A percentile compares a stretch with the other conserved stretches of the same genome.
phyloP scores from a whole-genome alignment of 441 rosid species.

The Eruca vesicaria region DNA sequence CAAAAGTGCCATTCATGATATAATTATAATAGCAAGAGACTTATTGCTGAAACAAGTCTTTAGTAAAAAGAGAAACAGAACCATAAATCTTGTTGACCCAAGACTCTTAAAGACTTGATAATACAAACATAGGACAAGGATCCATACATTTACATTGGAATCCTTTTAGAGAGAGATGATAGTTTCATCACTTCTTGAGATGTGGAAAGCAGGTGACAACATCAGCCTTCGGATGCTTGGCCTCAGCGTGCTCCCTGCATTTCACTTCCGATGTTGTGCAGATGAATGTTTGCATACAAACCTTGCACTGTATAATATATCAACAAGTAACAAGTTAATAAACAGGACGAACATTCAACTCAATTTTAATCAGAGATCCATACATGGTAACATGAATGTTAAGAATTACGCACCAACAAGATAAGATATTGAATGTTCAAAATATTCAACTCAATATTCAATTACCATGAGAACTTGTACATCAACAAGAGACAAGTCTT shows the following conservation, averaged over 20 bases:
- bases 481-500: background rate
- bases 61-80: slow-evolving; percentile 17
- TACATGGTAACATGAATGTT: background rate
- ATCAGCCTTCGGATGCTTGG: slow-evolving; percentile 53
- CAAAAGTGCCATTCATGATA: slow-evolving; percentile 12
- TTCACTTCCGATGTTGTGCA: slow-evolving; percentile 60
- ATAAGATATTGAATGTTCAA: background rate
- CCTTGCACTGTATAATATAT: slow-evolving; percentile 47
- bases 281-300: slow-evolving; percentile 62
- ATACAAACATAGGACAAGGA: slow-evolving; percentile 30
- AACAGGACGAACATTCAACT: background rate
- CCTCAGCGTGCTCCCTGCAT: slow-evolving; percentile 60
- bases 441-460: background rate
- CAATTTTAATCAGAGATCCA: background rate
- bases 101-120: slow-evolving; percentile 1
- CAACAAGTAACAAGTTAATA: background rate
- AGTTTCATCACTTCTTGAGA: slow-evolving; percentile 39
- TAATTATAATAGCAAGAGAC: slow-evolving; percentile 7
- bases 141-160: slow-evolving; percentile 30
- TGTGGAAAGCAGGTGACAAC: slow-evolving; percentile 47
- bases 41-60: slow-evolving; percentile 10
- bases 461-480: background rate
- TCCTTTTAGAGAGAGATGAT: background rate
- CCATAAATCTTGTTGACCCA: background rate
- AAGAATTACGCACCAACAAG: too few species aligned